Evolutionary conservation across 176 grass and related monocot genomes (phyloP).

Genomic region (Juncus inflexus): DNA sequence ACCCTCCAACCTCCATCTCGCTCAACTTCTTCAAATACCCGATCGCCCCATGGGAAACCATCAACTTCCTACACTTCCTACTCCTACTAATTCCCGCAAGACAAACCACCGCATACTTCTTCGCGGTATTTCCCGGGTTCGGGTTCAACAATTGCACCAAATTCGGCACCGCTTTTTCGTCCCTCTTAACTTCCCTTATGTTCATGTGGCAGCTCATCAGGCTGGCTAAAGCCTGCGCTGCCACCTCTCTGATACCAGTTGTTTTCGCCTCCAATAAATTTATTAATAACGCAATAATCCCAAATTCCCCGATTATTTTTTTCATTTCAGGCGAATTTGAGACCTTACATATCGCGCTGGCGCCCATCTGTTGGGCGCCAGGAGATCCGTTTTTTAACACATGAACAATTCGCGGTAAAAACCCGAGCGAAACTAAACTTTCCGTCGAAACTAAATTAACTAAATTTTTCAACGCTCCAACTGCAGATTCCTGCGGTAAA

Average conservation of each 20-base stretch:
- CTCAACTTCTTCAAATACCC: slow-evolving; percentile 98
- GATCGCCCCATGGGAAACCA: slow-evolving; percentile 87
- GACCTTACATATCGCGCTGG: slow-evolving; percentile 62
- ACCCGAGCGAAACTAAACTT: slow-evolving; percentile 62
- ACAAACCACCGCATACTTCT: slow-evolving; percentile 93
- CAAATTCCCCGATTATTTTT: slow-evolving; percentile 65
- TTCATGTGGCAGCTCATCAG: slow-evolving; percentile 66
- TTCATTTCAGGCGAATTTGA: slow-evolving; percentile 71
- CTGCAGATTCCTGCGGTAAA: slow-evolving; percentile 61
- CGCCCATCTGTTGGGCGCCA: slow-evolving; percentile 65
- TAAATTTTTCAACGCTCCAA: slow-evolving; percentile 74
- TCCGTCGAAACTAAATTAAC: slow-evolving; percentile 50
- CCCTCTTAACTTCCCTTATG: slow-evolving; percentile 66
- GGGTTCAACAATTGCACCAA: slow-evolving; percentile 94
- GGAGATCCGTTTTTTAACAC: slow-evolving; percentile 71
- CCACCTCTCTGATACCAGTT: slow-evolving; percentile 57
- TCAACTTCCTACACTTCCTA: slow-evolving; percentile 83
- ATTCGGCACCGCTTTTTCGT: slow-evolving; percentile 95
- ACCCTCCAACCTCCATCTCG: slow-evolving; percentile 69
- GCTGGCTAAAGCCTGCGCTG: slow-evolving; percentile 72
- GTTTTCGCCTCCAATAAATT: slow-evolving; percentile 84
- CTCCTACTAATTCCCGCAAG: slow-evolving; percentile 56
- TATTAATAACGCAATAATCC: slow-evolving; percentile 62
- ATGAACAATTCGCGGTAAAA: slow-evolving; percentile 71
- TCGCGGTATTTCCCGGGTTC: slow-evolving; percentile 78